Base-by-base conservation (phyloP, 495 filamentous ascomycete species). In the Aspergillus coremiiformis region DNA sequence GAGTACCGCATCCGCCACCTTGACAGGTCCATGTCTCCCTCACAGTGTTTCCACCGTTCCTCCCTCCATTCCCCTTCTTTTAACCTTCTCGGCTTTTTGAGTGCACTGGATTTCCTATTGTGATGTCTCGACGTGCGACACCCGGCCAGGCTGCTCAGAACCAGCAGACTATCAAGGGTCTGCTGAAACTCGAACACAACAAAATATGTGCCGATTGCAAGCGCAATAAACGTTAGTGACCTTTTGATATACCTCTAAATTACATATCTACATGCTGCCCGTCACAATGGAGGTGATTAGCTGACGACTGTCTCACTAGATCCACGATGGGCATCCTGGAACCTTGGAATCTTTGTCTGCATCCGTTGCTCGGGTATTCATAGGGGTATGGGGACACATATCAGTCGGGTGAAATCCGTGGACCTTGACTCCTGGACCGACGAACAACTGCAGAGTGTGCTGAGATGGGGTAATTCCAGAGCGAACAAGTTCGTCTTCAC, bases 121-220 rank as follows among this genome's bases (percentile, higher is more conserved):
- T 55, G 52, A 98, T 98, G 93, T 97, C 92, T 69, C 84, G 92
- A 74, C 85, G 93, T 62, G 66, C 67, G 39, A 83, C 80, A 53
- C 85, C 88, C 49, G 86, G 90, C 65, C 85, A 89, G 68, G 87
- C 87, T 64, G 89, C 89, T 49, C 86, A 90, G 65, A 96, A 97
- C 71, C 83, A 86, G 67, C 78, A 84, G 65, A 90, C 87, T 11
- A 90, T 98, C 68, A 97, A 97, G 74, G 86, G 72, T 58, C 78
- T 98, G 52, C 70, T 96, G 71, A 97, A 97, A 72, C 75, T 97
- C 53, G 91, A 96, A 61, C 68, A 78, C 51, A 98, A 98, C 73
- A 97, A 96, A 73, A 83, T 83, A 63, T 98, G 93, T 78, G 93
- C 93, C 33, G 93, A 98, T 65, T 98, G 93, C 79, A 98, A 98